Conservation (phyloP, 2,329 filamentous ascomycete genomes). For the Bipolaris victoriae region DNA sequence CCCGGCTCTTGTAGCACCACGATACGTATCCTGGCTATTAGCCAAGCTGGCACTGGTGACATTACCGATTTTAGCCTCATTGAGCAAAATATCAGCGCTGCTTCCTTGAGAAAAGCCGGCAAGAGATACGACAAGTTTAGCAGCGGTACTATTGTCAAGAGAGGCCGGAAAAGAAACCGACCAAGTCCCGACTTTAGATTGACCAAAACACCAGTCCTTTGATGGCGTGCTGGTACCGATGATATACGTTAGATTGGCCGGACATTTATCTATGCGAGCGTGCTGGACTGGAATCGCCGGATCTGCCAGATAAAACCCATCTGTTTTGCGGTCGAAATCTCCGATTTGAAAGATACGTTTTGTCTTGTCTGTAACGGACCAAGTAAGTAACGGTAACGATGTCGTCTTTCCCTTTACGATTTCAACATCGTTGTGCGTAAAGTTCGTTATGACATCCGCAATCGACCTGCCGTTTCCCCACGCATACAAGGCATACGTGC, state of each 20-base stretch:
- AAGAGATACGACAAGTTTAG: conserved; percentile 53
- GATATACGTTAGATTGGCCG: conserved; percentile 54
- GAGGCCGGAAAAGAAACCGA: conserved; percentile 40
- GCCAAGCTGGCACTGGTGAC: conserved; percentile 47
- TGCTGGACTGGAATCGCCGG: conserved; percentile 53
- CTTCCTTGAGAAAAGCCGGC: conserved; percentile 55
- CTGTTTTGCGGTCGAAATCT: conserved; percentile 55
- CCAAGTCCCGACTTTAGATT: conserved; percentile 48
- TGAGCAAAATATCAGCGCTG: conserved; percentile 52
- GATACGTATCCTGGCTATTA: conserved; percentile 57
- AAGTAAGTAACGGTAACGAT: conserved; percentile 50
- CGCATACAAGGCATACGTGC: conserved; percentile 57
- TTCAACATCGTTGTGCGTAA: conserved; percentile 51
- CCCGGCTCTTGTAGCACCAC: conserved; percentile 55
- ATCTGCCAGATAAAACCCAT: conserved; percentile 53
- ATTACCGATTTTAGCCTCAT: conserved; percentile 51
- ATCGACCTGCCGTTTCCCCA: conserved; percentile 58
- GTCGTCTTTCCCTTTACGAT: conserved; percentile 46
- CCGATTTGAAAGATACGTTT: conserved; percentile 58
- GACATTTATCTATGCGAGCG: conserved; percentile 53
- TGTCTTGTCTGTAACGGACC: conserved; percentile 48
- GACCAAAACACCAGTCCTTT: conserved; percentile 59
- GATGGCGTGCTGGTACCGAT: conserved; percentile 44
- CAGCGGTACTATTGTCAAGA: conserved; percentile 29
- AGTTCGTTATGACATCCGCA: conserved; percentile 55